Base-by-base conservation (phyloP, 2,329 filamentous ascomycete species). In the Cladorrhinum sp. region DNA sequence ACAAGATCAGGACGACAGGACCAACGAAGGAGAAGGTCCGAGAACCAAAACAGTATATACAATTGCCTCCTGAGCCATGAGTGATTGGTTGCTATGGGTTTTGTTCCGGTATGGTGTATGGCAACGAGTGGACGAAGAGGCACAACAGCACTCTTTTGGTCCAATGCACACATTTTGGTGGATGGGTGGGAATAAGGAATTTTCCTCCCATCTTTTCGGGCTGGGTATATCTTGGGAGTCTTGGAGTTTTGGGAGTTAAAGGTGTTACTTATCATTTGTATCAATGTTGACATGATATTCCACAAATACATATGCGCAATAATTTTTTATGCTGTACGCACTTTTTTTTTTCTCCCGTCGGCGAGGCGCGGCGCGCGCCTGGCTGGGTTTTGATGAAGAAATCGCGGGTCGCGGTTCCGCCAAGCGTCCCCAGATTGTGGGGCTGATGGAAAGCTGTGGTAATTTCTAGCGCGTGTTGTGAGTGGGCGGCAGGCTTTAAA, bases 1-100 rank as follows among this genome's bases (percentile, higher is more conserved):
- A 91, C 79, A 89, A 86, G 71, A 82, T 90, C 28, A 80, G 82
- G 70, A 82, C 81, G 65, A 80, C 86, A 63, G 82, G 84, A 20
- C 66, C 76, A 1, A 64, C 67, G 75, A 77, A 71, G 71, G 68
- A 64, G 28, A 73, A 69, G 62, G 71, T 69, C 48, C 73, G 73
- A 20, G 65, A 64, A 54, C 57, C 54, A 39, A 49, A 42, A 30
- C 63, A 67, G 60, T 55, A 62, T 63, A 57, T 68, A 64, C 39
- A 62, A 54, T 10, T 57, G 24, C 39, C 54, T 4, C 23, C 53
- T 39, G 55, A 66, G 49, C 26, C 54, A 68, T 30, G 64, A 23
- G 33, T 59, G 50, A 62, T 10, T 53, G n/a, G 36, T 16, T 36
- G 3, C 33, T 16, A 3, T 36, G 28, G 21, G 33, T 8, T 23